phyloP scores from a whole-genome alignment of 1,139 yeast species.

The Yamadazyma oceani region DNA sequence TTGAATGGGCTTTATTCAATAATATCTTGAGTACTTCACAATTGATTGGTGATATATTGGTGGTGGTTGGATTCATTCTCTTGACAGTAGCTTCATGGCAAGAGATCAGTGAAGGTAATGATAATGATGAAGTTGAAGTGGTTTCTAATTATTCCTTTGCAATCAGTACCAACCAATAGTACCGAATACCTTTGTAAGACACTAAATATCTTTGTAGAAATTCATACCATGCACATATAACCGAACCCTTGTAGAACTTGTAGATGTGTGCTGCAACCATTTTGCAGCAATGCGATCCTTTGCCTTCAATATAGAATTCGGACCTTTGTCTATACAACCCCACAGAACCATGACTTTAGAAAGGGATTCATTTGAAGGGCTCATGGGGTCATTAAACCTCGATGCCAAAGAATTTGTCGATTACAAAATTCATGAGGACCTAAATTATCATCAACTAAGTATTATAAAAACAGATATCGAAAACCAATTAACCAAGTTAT shows the following conservation, averaged over 20 bases:
- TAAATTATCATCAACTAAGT: conserved; percentile 30
- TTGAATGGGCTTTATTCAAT: conserved; percentile 74
- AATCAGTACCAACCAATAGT: conserved; percentile 22
- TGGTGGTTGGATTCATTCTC: conserved; percentile 65
- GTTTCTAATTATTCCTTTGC: conserved; percentile 48
- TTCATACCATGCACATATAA: too few species aligned
- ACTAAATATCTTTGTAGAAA: too few species aligned
- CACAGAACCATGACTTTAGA: conserved; percentile 16
- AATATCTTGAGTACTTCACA: conserved; percentile 50
- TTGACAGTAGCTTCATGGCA: conserved; percentile 74
- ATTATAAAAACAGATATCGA: conserved; percentile 34
- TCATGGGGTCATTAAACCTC: conserved; percentile 39
- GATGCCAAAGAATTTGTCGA: conserved; percentile 11
- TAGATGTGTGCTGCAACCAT: too few species aligned
- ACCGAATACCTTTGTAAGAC: too few species aligned
- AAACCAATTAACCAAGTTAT: conserved; percentile 29
- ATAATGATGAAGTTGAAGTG: conserved; percentile 50
- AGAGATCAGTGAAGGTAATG: conserved; percentile 66
- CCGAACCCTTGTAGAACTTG: too few species aligned
- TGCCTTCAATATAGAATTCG: background rate
- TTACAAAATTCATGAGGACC: conserved; percentile 14
- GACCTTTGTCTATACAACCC: background rate
- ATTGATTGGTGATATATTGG: conserved; percentile 55
- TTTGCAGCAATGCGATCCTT: background rate
- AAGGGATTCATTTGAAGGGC: conserved; percentile 30